phyloP scores from a whole-genome alignment of 73 alveolate species.

The Blepharisma japonicum region DNA sequence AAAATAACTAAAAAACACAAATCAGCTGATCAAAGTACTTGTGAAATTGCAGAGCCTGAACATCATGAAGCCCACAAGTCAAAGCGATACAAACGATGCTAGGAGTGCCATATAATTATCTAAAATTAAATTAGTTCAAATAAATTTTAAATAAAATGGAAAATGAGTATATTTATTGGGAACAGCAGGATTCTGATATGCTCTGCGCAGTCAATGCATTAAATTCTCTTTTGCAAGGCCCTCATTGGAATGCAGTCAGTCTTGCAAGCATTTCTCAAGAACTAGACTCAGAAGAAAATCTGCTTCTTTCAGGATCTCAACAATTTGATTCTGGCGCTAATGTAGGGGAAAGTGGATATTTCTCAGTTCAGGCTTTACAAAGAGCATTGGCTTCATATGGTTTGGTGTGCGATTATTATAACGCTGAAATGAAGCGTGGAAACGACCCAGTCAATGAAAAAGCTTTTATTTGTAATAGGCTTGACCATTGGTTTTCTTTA shows the following conservation, averaged over 20 bases:
- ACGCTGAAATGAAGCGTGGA: background rate
- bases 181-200: conserved; percentile 23
- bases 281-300: conserved; percentile 23
- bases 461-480: conserved; percentile 8
- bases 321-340: background rate
- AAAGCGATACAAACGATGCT: no score
- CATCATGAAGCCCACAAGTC: no score
- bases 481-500: background rate
- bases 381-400: background rate
- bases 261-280: conserved; percentile 19
- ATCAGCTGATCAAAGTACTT: no score
- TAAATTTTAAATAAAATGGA: background rate
- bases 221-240: conserved; percentile 26
- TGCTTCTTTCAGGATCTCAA: background rate
- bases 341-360: conserved; percentile 16
- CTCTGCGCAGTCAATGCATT: conserved; percentile 28
- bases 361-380: background rate
- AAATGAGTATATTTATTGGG: conserved; percentile 26
- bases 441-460: background rate
- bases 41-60: no score
- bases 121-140: no score
- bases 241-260: conserved; percentile 24
- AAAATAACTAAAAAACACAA: no score
- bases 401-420: background rate
- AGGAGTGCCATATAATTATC: no score